Evolutionary conservation across 352 stramenopile species (phyloP), one percentile per base, ranked within the genome.

Genomic region (Phytophthora hibernalis): DNA sequence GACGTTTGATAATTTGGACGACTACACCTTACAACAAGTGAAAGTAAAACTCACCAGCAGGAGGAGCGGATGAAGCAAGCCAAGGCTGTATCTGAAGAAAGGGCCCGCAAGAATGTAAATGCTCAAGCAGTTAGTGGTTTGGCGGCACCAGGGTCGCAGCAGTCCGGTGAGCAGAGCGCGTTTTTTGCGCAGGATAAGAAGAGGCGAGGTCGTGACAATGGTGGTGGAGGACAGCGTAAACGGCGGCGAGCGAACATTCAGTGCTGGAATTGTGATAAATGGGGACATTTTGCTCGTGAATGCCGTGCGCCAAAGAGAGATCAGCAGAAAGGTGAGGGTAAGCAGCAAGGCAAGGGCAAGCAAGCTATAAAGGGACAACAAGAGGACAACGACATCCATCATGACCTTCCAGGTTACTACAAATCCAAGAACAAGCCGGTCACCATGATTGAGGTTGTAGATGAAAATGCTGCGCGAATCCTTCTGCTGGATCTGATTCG

Each of bases 191-290:
- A 56, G 44, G 18, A 15, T 12, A 31, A 31, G 2, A 56, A 56
- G 20, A 54, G 13, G 20, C n/a, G 49, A 10, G 10, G 49, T 16
- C 16, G 5, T 45, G 20, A 18, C 31, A 31, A 31, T 45, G 49
- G 49, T 18, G 22, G 44, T 21, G 43, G 18, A 40, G 44, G 31
- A 16, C n/a, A 62, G 26, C 21, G 38, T 18, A 62, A 42, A 13
- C 18, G 21, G 3, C 18, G 20, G 11, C 33, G 50, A 3, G 21
- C 18, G 9, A 38, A 54, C 15, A 37, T 63, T 12, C 30, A 50
- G n/a, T 63, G 44, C 24, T 63, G 55, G 44, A 63, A 54, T n/a
- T 63, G 55, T 26, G 45, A 37, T 0, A 63, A 63, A 22, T 55
- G 55, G 44, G 55, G 44, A 10, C 31, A 63, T 18, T 63, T 50